A percentile compares a stretch with the other conserved stretches of the same genome.
Conservation (phyloP, 2,329 filamentous ascomycete species). For the Trichoderma sp. region DNA sequence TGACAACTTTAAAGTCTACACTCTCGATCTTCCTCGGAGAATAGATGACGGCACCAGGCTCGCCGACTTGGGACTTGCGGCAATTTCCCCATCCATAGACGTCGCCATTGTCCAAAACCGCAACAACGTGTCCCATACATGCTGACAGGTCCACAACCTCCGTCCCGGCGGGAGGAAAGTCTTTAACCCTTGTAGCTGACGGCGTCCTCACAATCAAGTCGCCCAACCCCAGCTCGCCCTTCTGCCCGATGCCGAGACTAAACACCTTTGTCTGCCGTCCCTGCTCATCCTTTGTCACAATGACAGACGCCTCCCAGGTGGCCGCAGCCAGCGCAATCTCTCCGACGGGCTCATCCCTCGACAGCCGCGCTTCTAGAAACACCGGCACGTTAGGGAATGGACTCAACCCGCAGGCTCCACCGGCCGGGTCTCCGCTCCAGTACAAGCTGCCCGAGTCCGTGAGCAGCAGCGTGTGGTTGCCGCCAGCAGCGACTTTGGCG, state of each 20-base stretch:
- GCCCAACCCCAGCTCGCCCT: slow-evolving; percentile 73
- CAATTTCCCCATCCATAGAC: slow-evolving; percentile 88
- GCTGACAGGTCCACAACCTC: slow-evolving; percentile 67
- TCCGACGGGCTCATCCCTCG: slow-evolving; percentile 36
- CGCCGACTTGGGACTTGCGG: slow-evolving; percentile 80
- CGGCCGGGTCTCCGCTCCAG: slow-evolving; percentile 62
- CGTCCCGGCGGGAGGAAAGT: slow-evolving; percentile 64
- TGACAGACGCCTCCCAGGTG: slow-evolving; percentile 75
- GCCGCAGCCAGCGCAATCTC: slow-evolving; percentile 58
- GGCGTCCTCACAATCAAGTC: slow-evolving; percentile 52
- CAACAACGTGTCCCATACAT: slow-evolving; percentile 76
- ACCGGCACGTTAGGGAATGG: slow-evolving; percentile 36
- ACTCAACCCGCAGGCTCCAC: slow-evolving; percentile 56
- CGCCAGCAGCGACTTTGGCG: slow-evolving; percentile 60
- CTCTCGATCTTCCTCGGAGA: slow-evolving; percentile 62
- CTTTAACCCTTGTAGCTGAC: slow-evolving; percentile 51
- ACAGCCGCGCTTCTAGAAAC: slow-evolving; percentile 45
- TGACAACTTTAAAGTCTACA: slow-evolving; percentile 61
- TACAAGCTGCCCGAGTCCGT: slow-evolving; percentile 61
- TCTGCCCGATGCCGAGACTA: slow-evolving; percentile 65
- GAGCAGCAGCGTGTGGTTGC: slow-evolving; percentile 82
- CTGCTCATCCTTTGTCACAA: slow-evolving; percentile 53
- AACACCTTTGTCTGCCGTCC: slow-evolving; percentile 55
- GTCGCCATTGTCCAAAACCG: slow-evolving; percentile 71
- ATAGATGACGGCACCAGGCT: slow-evolving; percentile 54